phyloP scores from a whole-genome alignment of 164 flowering plant genomes.

The Chloranthus sessilifolius region DNA sequence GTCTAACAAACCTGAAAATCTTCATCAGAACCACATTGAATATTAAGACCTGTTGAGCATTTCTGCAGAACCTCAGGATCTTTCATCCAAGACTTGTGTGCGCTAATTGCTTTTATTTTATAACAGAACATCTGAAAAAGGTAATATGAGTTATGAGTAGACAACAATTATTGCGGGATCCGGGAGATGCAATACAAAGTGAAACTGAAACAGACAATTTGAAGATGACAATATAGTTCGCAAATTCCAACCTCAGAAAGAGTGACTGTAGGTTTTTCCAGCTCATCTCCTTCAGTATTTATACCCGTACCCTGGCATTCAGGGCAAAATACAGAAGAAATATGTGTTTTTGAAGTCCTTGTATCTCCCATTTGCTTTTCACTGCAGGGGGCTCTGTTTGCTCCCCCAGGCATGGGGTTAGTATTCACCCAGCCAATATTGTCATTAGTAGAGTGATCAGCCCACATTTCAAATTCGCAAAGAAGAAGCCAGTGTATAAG shows the following conservation, averaged over 20 bases:
- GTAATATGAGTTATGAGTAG: background rate
- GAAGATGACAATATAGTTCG: background rate
- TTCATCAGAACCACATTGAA: constrained; percentile 42
- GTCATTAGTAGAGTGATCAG: constrained; percentile 21
- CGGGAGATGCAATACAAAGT: background rate
- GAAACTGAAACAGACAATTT: background rate
- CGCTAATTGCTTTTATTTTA: constrained; percentile 58
- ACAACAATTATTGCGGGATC: background rate
- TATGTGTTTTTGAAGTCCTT: constrained; percentile 12
- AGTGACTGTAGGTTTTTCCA: constrained; percentile 45
- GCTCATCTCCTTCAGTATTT: constrained; percentile 42
- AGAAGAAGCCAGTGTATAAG: constrained; percentile 90
- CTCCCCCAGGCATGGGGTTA: constrained; percentile 24
- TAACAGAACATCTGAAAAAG: constrained; percentile 70
- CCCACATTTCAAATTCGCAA: constrained; percentile 57
- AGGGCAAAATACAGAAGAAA: constrained; percentile 70
- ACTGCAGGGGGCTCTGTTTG: constrained; percentile 29
- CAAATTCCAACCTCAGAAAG: constrained; percentile 61
- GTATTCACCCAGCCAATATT: constrained; percentile 18
- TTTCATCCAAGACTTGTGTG: constrained; percentile 75
- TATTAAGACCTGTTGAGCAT: constrained; percentile 80
- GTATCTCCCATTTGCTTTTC: constrained; percentile 19
- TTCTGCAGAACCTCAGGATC: constrained; percentile 59
- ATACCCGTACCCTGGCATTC: constrained; percentile 92
- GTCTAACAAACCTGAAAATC: constrained; percentile 37